A percentile compares a stretch with the other conserved stretches of the same genome.
These are phyloP conservation scores for Triticum dicoccoides DNA, from an alignment of 176 grass and related monocot genomes.

Conservation along the genomic window DNA sequence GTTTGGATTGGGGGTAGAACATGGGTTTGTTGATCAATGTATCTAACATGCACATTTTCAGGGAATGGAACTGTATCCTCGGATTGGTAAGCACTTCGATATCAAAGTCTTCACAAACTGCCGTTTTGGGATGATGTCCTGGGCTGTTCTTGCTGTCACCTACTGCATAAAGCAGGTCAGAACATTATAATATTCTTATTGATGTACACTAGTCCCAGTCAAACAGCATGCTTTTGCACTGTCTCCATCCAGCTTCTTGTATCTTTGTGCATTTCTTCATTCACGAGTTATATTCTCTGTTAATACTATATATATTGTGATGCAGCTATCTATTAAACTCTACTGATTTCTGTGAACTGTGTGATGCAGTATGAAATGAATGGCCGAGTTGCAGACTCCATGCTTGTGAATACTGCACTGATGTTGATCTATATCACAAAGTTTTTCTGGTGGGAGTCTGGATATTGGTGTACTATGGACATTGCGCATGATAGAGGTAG, in stretches of 20 bases:
- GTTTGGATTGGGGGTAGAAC: not conserved
- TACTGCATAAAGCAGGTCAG: constrained; percentile 99
- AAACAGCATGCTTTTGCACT: not conserved
- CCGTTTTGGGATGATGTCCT: constrained; percentile 99
- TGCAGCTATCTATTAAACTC: not conserved
- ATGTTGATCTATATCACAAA: constrained; percentile 99
- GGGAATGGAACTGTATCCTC: constrained; percentile 97
- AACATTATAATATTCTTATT: constrained; percentile 29
- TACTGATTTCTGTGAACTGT: constrained; percentile 20
- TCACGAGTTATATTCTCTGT: not conserved
- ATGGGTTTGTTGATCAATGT: not conserved
- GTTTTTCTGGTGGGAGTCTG: constrained; percentile 99
- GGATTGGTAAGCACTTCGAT: constrained; percentile 92
- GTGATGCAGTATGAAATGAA: constrained; percentile 86
- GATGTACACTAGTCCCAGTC: not conserved
- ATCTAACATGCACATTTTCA: constrained; percentile 30
- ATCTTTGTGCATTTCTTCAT: not conserved
- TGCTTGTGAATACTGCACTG: constrained; percentile 91
- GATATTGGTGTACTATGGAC: constrained; percentile 99
- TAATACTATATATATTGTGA: not conserved
- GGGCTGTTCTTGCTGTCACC: constrained; percentile 97
- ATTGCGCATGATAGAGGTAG: constrained; percentile 98
- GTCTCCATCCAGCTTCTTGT: not conserved
- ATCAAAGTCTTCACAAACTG: constrained; percentile 99
- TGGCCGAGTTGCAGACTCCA: constrained; percentile 77